Base-by-base conservation (phyloP, 306 rosid species). In the Lagenaria siceraria region DNA sequence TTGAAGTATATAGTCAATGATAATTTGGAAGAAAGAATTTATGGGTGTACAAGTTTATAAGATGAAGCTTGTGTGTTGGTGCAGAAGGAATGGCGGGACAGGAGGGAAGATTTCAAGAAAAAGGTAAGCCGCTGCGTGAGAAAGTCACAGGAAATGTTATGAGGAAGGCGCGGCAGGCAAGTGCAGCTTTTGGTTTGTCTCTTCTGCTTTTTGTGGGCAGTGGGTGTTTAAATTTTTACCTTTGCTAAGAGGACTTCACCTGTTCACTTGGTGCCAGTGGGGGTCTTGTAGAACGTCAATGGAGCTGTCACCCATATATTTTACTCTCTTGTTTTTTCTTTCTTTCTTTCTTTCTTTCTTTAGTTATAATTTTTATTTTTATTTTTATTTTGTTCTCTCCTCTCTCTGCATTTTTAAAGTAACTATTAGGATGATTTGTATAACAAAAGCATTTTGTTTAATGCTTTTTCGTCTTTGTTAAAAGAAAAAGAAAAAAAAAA, bases 41-140 rank as follows among this genome's bases (percentile, higher is more conserved):
- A 4, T n/a, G 33, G 33, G 33, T 36, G 42, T 36, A 5, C 6
- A 36, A 36, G 42, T 36, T n/a, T 36, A 36, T 36, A 49, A 49
- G 54, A 49, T 49, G 54, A 5, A 15, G 8, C 0, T 5, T 51
- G 2, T 51, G 55, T 51, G 55, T 51, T 51, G n/a, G 55, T 51
- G 89, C 96, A 95, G 98, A 95, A 95, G 59, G 92, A 89, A 85
- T 95, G 98, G 98, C 90, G 98, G 84, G 98, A 95, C 7, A 78
- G 82, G 80, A 90, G 97, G 86, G 98, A 95, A 36, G 98, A 90
- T 4, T 95, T 95, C 96, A 92, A 90, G 93, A 95, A 92, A 80
- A 95, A 90, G 84, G 97, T 95, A 54, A 74, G 98, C 78, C 91
- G 96, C 54, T 92, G 98, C 18, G 97, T 95, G 85, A 95, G 98